Percentiles rank a stretch among this genome's conserved stretches.
These are phyloP conservation scores for Pythium scleroteichum DNA, from an alignment of 352 stramenopile species.

Conservation along the genomic window DNA sequence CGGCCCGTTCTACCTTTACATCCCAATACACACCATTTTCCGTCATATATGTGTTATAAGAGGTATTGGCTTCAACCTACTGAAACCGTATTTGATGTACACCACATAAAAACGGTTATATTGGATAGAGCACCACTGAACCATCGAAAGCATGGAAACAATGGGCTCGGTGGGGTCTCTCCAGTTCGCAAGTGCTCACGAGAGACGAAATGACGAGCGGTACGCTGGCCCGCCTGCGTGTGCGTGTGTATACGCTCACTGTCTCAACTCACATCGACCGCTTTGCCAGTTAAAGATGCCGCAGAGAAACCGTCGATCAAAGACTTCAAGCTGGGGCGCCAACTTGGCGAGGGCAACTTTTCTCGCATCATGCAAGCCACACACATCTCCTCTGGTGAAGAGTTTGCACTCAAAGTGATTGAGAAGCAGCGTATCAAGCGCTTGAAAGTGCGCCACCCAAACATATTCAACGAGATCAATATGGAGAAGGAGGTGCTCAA, in stretches of 20 bases:
- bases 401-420: conserved; percentile 97
- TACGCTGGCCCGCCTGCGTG: conserved; percentile 2
- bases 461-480: conserved; percentile 98
- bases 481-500: conserved; percentile 97
- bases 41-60: conserved; percentile 14
- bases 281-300: conserved; percentile 65
- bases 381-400: conserved; percentile 89
- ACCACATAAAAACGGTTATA: conserved; percentile 16
- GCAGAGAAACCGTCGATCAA: conserved; percentile 68
- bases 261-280: not conserved
- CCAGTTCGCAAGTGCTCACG: not conserved
- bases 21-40: conserved; percentile 19
- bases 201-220: conserved; percentile 21
- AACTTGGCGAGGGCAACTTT: conserved; percentile 94
- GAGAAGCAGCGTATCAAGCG: conserved; percentile 89
- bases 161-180: not conserved
- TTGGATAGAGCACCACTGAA: conserved; percentile 10
- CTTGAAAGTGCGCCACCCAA: conserved; percentile 92
- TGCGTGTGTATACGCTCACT: not conserved
- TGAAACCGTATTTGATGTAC: conserved; percentile 1
- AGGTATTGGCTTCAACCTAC: conserved; percentile 23
- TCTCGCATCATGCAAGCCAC: conserved; percentile 89
- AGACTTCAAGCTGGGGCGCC: conserved; percentile 65
- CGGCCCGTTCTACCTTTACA: conserved; percentile 19
- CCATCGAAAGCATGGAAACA: conserved; percentile 22